Evolutionary conservation across 345 rosid species (phyloP).

Genomic region (Erucastrum elatum): DNA sequence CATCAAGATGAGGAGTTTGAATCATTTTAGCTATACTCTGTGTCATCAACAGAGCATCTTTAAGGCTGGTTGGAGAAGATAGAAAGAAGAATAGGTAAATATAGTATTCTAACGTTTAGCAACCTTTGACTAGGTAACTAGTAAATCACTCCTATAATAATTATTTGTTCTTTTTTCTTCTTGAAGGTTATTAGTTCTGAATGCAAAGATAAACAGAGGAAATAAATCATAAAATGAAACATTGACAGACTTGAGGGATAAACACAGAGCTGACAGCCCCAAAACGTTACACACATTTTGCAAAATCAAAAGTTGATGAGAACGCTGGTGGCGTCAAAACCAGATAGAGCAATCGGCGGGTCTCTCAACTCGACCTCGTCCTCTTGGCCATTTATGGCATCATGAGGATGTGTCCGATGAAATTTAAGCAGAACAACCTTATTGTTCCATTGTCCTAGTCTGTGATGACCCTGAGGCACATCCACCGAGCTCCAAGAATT

Average conservation of each 20-base stretch:
- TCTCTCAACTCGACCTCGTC: constrained; percentile 70
- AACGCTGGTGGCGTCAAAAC: constrained; percentile 48
- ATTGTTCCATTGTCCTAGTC: constrained; percentile 64
- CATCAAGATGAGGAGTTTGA: background rate
- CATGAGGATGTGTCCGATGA: constrained; percentile 12
- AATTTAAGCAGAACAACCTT: constrained; percentile 61
- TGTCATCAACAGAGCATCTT: background rate
- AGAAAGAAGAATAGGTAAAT: too few relatives aligned
- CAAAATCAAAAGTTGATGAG: constrained; percentile 24
- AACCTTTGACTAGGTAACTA: too few relatives aligned
- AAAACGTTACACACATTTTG: background rate
- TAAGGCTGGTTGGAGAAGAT: too few relatives aligned
- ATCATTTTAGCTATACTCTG: background rate
- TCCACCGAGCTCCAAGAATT: constrained; percentile 66
- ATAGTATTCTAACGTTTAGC: too few relatives aligned
- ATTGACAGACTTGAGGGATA: background rate
- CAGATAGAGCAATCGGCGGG: constrained; percentile 60
- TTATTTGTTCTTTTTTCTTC: too few relatives aligned
- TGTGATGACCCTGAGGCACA: constrained; percentile 65
- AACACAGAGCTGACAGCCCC: background rate
- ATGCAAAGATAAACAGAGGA: background rate
- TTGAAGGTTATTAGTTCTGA: background rate
- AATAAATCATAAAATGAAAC: background rate
- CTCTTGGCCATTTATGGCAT: constrained; percentile 57
- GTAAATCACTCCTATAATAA: too few relatives aligned